Evolutionary conservation across 139 green algal species (phyloP).

Genomic region (Spirogloea muscicola): DNA sequence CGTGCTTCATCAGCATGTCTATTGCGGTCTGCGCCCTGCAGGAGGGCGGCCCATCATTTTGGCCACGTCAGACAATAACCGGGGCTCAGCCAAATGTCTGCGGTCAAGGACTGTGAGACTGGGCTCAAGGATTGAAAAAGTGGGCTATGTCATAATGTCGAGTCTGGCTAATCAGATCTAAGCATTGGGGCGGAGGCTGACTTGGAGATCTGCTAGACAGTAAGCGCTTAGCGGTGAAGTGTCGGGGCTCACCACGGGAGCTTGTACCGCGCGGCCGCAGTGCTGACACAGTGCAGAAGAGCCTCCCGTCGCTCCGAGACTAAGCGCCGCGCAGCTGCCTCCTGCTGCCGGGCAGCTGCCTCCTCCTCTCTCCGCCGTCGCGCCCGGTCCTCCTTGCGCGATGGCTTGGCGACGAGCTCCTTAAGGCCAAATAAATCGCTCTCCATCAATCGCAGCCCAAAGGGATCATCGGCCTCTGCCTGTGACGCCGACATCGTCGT

Average conservation of each 20-base stretch:
- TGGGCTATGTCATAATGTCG: not conserved
- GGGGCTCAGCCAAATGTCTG: not conserved
- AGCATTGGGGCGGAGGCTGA: not conserved
- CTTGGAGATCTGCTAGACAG: not conserved
- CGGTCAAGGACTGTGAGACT: not conserved
- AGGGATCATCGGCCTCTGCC: slow-evolving; percentile 11
- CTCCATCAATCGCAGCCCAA: slow-evolving; percentile 4
- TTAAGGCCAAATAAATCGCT: not conserved
- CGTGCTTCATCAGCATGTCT: slow-evolving; percentile 25
- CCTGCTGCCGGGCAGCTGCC: not conserved
- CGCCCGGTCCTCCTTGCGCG: slow-evolving; percentile 9
- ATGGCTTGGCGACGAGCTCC: not conserved
- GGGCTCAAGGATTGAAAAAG: not conserved
- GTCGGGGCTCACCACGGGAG: slow-evolving; percentile 18
- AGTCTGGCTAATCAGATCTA: not conserved
- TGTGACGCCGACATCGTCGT: not conserved
- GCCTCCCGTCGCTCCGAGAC: slow-evolving; percentile 18
- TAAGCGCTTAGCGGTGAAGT: not conserved
- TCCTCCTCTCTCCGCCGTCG: slow-evolving; percentile 14
- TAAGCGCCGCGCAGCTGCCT: slow-evolving; percentile 8
- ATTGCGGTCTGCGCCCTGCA: slow-evolving; percentile 31
- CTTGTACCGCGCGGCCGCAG: not conserved
- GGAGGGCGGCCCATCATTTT: not conserved
- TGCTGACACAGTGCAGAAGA: slow-evolving; percentile 6
- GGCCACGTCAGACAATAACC: not conserved